A percentile compares a stretch with the other conserved stretches of the same genome.
Evolutionary conservation across 495 filamentous ascomycete genomes (phyloP).

Genomic region (Sphaerosporella brunnea): DNA sequence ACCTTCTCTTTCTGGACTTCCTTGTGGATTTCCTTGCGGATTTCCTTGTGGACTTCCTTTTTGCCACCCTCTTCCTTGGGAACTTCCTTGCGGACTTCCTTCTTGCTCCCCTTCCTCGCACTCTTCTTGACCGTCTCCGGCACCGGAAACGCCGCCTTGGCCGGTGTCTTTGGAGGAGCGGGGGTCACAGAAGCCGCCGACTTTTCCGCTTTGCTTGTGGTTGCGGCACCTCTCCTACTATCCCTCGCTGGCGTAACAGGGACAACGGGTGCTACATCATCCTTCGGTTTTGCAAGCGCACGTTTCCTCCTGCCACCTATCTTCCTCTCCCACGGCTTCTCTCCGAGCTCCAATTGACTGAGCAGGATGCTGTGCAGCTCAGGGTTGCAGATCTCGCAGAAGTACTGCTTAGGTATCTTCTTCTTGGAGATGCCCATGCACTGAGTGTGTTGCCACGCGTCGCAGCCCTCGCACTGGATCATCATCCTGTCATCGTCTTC

Average conservation of each 20-base stretch:
- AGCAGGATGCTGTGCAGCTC: constrained; percentile 62
- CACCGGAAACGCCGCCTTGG: not conserved
- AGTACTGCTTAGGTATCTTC: constrained; percentile 59
- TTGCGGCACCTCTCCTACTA: not conserved
- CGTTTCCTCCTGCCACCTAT: constrained; percentile 10
- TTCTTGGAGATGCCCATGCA: constrained; percentile 77
- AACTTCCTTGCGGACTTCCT: too few species aligned
- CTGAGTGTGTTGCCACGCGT: constrained; percentile 89
- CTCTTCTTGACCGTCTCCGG: not conserved
- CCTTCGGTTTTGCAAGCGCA: constrained; percentile 1
- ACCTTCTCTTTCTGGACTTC: too few species aligned
- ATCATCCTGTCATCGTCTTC: constrained; percentile 62
- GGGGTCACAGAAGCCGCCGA: constrained; percentile 32
- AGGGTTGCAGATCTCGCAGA: constrained; percentile 75
- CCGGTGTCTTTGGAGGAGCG: constrained; percentile 28
- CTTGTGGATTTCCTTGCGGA: too few species aligned
- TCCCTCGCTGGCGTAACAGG: constrained; percentile 2
- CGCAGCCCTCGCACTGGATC: constrained; percentile 82
- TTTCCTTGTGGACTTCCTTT: too few species aligned
- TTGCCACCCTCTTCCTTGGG: too few species aligned
- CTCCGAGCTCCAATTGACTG: constrained; percentile 53
- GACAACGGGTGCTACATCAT: too few species aligned
- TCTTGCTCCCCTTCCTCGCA: too few species aligned
- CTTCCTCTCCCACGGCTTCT: constrained; percentile 69
- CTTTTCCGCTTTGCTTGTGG: not conserved